Conservation (phyloP, 2,329 filamentous ascomycete species). For the Cordyceps cateniannulata region DNA sequence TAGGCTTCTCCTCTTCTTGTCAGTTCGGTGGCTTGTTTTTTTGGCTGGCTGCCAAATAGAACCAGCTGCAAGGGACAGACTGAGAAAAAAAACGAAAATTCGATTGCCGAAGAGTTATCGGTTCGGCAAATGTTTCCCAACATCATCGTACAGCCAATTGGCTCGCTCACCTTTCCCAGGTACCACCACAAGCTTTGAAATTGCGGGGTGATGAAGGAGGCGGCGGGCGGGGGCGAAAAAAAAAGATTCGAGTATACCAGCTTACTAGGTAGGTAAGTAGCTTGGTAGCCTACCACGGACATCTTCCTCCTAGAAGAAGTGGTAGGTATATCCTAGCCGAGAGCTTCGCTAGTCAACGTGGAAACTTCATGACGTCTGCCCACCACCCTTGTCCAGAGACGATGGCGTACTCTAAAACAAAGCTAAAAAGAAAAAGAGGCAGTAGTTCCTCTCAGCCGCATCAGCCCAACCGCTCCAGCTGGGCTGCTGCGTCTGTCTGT, state of each 20-base stretch:
- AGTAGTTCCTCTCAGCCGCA: neutral
- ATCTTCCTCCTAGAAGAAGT: neutral
- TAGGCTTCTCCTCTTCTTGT: neutral
- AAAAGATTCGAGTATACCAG: neutral
- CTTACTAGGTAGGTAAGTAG: too few species aligned
- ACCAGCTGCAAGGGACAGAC: too few species aligned
- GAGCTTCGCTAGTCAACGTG: too few species aligned
- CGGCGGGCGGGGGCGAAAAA: neutral
- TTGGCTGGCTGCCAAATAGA: too few species aligned
- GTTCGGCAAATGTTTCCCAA: neutral
- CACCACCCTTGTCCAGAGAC: neutral
- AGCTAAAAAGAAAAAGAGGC: neutral
- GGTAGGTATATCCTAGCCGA: neutral
- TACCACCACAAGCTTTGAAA: neutral
- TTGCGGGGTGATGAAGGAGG: too few species aligned
- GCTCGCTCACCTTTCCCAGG: neutral
- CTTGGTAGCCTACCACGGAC: too few species aligned
- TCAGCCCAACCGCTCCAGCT: neutral
- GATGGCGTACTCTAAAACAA: neutral
- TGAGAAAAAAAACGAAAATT: neutral
- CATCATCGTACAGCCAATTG: neutral
- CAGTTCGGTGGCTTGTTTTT: too few species aligned
- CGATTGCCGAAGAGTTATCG: neutral
- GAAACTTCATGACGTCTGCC: neutral
- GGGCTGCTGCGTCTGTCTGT: neutral